Percentiles rank a stretch among this genome's conserved stretches.
Evolutionary conservation across 805 yeast species (phyloP).

Genomic region (Candida ovalis): DNA sequence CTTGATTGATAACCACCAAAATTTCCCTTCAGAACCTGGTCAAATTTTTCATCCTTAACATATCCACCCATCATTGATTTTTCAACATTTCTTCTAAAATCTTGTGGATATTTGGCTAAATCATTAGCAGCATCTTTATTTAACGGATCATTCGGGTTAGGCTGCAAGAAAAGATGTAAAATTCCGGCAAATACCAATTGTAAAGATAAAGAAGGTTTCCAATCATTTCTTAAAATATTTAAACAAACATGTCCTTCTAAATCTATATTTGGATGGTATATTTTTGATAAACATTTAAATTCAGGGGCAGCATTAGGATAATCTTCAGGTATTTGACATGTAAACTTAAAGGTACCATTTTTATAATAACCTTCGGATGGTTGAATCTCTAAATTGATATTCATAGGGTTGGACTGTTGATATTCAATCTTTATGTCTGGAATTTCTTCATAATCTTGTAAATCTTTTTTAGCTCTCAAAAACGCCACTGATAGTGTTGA

Average conservation of each 20-base stretch:
- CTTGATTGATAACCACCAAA: background rate
- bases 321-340: constrained; percentile 59
- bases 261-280: constrained; percentile 94
- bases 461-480: constrained; percentile 70
- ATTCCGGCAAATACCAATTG: constrained; percentile 82
- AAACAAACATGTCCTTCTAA: constrained; percentile 86
- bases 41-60: constrained; percentile 57
- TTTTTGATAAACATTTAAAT: constrained; percentile 63
- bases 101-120: constrained; percentile 39
- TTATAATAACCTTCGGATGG: constrained; percentile 75
- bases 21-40: constrained; percentile 42
- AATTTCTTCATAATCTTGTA: constrained; percentile 57
- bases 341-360: constrained; percentile 67
- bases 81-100: constrained; percentile 55
- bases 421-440: constrained; percentile 51
- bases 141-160: constrained; percentile 88
- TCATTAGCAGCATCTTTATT: constrained; percentile 84
- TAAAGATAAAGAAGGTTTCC: constrained; percentile 89
- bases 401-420: constrained; percentile 56
- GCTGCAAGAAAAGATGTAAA: constrained; percentile 80
- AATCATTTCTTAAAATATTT: constrained; percentile 88
- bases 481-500: constrained; percentile 50
- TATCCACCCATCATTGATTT: constrained; percentile 70
- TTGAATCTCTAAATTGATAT: constrained; percentile 49
- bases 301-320: constrained; percentile 94